Evolutionary conservation across 2,329 filamentous ascomycete species (phyloP).

Genomic region (Trichoderma citrinoviride): DNA sequence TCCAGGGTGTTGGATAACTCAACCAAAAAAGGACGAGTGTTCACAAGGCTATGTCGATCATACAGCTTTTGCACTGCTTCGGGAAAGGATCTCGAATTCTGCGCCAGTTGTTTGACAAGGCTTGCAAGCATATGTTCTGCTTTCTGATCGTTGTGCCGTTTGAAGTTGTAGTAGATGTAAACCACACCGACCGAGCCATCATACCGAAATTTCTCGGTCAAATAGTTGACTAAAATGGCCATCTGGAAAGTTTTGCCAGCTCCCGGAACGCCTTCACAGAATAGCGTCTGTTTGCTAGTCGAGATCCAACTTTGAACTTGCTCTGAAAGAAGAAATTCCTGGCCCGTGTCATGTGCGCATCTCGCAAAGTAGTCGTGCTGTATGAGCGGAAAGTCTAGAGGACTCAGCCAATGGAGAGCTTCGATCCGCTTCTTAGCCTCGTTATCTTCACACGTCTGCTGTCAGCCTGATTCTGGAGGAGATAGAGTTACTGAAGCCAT

Average conservation of each 20-base stretch:
- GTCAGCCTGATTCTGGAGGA: too few species aligned
- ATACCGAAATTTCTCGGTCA: neutral
- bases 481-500: neutral
- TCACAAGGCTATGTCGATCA: neutral
- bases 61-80: neutral
- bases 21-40: neutral
- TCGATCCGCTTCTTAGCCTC: neutral
- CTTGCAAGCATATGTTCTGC: neutral
- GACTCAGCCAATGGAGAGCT: neutral
- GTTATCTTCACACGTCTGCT: neutral
- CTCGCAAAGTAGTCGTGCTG: neutral
- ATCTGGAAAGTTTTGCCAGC: neutral
- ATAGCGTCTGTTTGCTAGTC: neutral
- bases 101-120: constrained; percentile 3
- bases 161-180: constrained; percentile 3
- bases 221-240: neutral
- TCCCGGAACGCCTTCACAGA: neutral
- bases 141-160: neutral
- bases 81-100: neutral
- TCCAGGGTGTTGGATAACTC: neutral
- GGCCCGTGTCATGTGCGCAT: neutral
- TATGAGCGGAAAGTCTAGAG: neutral
- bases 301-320: neutral
- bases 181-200: neutral
- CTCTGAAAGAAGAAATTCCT: neutral